Evolutionary conservation across 2,329 filamentous ascomycete species (phyloP), one percentile per base, ranked within the genome.

Genomic region (Onygenales sp.): DNA sequence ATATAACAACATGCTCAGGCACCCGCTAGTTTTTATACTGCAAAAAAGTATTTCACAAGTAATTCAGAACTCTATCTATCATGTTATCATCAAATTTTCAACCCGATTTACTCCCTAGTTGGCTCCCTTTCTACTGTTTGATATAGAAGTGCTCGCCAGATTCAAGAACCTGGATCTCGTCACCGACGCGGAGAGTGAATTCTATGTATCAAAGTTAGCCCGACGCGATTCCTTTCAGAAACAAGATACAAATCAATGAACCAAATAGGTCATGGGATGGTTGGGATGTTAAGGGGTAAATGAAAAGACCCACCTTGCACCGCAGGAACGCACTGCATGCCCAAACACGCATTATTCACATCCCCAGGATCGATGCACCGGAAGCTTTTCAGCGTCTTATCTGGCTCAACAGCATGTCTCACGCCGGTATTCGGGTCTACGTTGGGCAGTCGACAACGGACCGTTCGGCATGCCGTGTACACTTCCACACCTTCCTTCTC

Each of bases 361-460:
- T 73, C 75, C 0, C 78, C 78, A 7, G 67, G 63, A 61, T 81
- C 78, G 57, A 81, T 76, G 42, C 72, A 62, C 10, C 78, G 66
- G 63, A 77, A 78, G 10, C 64, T 68, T 53, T 71, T 74, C 64
- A 81, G 61, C 21, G 76, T 75, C 35, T 68, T 69, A 59, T 74
- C 71, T 27, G 78, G 78, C 62, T 81, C 74, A 43, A 55, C 55
- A 1, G 51, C 55, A 60, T 80, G 75, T n/a, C 72, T 65, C 7
- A 75, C 63, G 1, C 77, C 80, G 1, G 78, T 80, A 14, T 72
- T 70, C 1, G 78, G 80, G 59, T 83, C 75, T 2, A 82, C 78
- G 60, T 83, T 83, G 0, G 80, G 79, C 13, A 84, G 61, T 45
- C 73, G 75, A 63, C 81, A 83, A 45, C 80, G 71, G 2, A 79